Conservation (phyloP, 2,329 filamentous ascomycete species). For the Pestalotiopsis sp. region DNA sequence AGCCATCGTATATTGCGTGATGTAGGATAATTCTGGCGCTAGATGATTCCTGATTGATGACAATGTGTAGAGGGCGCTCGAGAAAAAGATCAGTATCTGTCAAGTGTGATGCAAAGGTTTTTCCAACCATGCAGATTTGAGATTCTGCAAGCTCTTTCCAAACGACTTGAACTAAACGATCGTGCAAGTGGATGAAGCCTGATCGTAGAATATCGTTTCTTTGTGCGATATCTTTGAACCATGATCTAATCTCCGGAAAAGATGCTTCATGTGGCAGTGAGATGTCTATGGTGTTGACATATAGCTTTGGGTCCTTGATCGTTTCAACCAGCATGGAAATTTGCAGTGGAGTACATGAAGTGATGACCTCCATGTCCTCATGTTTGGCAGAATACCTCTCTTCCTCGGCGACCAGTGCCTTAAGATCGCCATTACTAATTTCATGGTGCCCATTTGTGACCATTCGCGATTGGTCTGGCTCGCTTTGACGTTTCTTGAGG, state of each 20-base stretch:
- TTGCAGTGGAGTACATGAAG: slow-evolving; percentile 74
- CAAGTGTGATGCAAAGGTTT: slow-evolving; percentile 42
- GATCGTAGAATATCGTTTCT: slow-evolving; percentile 71
- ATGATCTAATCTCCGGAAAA: slow-evolving; percentile 42
- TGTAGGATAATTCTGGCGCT: slow-evolving; percentile 64
- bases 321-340: slow-evolving; percentile 81
- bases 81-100: slow-evolving; percentile 43
- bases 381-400: slow-evolving; percentile 16
- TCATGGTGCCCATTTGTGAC: not conserved
- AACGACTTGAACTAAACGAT: slow-evolving; percentile 62
- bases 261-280: slow-evolving; percentile 44
- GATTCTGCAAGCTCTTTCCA: slow-evolving; percentile 53
- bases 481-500: slow-evolving; percentile 2
- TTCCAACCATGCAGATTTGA: slow-evolving; percentile 43
- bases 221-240: slow-evolving; percentile 50
- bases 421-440: not conserved
- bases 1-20: slow-evolving; percentile 90
- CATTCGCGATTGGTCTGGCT: not conserved
- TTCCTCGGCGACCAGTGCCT: not conserved
- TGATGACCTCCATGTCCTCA: slow-evolving; percentile 41
- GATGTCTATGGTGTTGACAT: slow-evolving; percentile 78
- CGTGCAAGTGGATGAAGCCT: slow-evolving; percentile 64
- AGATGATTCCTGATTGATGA: slow-evolving; percentile 41
- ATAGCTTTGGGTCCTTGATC: slow-evolving; percentile 56
- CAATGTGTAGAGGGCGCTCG: slow-evolving; percentile 60